Evolutionary conservation across 2,329 filamentous ascomycete genomes (phyloP).

Genomic region (Clonostachys sp.): DNA sequence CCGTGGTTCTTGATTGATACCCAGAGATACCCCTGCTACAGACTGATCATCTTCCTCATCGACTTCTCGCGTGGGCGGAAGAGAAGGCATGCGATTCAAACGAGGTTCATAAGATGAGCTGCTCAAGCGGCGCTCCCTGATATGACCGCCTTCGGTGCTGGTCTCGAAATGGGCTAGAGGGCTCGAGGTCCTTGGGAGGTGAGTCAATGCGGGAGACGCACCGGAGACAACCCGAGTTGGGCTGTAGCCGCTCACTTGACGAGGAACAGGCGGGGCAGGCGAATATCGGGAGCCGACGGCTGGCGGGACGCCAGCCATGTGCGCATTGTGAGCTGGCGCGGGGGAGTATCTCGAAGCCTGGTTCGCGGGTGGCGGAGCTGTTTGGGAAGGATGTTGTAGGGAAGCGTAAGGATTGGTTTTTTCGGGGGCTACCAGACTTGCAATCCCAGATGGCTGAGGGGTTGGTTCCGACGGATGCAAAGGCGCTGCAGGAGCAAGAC

Average conservation of each 20-base stretch:
- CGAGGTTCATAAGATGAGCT: conserved; percentile 51
- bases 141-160: conserved; percentile 26
- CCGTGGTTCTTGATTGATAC: conserved; percentile 18
- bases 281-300: conserved; percentile 47
- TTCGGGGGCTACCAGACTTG: conserved; percentile 47
- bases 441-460: conserved; percentile 13
- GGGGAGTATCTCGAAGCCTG: conserved; percentile 58
- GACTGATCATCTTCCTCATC: conserved; percentile 48
- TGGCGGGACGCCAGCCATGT: conserved; percentile 28
- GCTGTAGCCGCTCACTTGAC: conserved; percentile 36
- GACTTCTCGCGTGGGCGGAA: conserved; percentile 58
- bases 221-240: conserved; percentile 23
- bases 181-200: conserved; percentile 62
- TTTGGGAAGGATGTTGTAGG: conserved; percentile 27
- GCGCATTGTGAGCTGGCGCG: conserved; percentile 36
- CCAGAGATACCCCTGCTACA: conserved; percentile 1
- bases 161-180: conserved; percentile 61
- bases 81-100: conserved; percentile 48
- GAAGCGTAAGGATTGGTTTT: conserved; percentile 49
- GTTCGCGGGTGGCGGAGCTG: conserved; percentile 22
- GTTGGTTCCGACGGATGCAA: conserved; percentile 18
- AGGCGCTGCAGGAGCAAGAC: conserved; percentile 3
- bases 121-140: conserved; percentile 37
- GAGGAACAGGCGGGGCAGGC: conserved; percentile 34
- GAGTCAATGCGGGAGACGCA: conserved; percentile 43